Evolutionary conservation across 805 yeast genomes (phyloP).

Genomic region (Clavispora phyllophila): DNA sequence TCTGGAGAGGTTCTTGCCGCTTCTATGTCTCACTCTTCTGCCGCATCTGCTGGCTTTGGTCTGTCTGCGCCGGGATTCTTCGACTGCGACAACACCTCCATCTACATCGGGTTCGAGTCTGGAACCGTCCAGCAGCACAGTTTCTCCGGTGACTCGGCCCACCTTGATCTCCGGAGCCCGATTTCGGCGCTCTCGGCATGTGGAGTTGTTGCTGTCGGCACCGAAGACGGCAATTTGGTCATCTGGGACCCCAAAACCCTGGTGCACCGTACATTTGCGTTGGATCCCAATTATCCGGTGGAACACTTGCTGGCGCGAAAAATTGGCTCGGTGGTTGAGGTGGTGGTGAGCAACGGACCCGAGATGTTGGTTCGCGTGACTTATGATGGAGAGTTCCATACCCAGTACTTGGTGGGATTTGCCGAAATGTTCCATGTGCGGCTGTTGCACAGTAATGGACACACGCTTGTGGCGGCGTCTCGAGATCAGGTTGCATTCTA

Average conservation of each 20-base stretch:
- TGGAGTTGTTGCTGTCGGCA: conserved; percentile 17
- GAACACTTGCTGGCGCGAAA: conserved; percentile 3
- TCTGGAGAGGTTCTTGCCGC: no score
- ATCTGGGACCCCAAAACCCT: conserved; percentile 9
- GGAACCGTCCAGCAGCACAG: conserved; percentile 27
- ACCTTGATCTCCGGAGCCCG: not conserved
- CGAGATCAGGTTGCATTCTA: conserved; percentile 4
- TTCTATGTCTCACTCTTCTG: no score
- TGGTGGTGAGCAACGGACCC: conserved; percentile 22
- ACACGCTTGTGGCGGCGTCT: conserved; percentile 5
- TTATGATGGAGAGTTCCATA: conserved; percentile 1
- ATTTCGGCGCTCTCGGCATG: conserved; percentile 10
- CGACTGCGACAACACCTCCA: conserved; percentile 42
- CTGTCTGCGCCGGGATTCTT: conserved; percentile 22
- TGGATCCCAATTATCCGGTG: conserved; percentile 6
- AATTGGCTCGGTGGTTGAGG: not conserved
- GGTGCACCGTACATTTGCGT: not conserved
- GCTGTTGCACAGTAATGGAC: conserved; percentile 5
- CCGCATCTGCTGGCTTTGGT: no score
- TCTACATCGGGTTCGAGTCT: conserved; percentile 40
- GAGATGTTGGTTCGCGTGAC: conserved; percentile 17
- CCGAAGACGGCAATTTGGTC: conserved; percentile 14
- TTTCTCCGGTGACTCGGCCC: conserved; percentile 11
- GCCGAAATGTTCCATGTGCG: conserved; percentile 19
- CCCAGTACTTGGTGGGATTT: conserved; percentile 20